Percentiles rank a stretch among this genome's conserved stretches.
phyloP scores from a whole-genome alignment of 2,329 filamentous ascomycete genomes.

The Fusarium heterosporum region DNA sequence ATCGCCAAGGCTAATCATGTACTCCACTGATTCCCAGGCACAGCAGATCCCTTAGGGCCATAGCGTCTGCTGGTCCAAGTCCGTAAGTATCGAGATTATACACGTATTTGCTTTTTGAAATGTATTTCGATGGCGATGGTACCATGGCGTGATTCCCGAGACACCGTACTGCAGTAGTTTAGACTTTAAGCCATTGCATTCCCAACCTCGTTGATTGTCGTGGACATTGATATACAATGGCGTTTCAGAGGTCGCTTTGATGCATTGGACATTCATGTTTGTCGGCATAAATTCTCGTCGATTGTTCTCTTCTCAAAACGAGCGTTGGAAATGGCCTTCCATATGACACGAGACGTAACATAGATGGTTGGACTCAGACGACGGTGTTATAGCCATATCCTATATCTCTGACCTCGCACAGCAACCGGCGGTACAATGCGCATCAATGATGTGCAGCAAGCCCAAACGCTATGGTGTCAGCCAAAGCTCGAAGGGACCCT shows the following conservation, averaged over 20 bases:
- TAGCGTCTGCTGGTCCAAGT: constrained; percentile 9
- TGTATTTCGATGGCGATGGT: not conserved
- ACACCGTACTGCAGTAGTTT: constrained; percentile 11
- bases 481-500: not conserved
- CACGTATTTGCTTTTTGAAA: too few relatives aligned
- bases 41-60: constrained; percentile 10
- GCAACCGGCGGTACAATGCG: constrained; percentile 32
- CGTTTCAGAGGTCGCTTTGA: constrained; percentile 24
- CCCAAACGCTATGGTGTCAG: constrained; percentile 40
- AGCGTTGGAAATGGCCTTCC: not conserved
- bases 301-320: constrained; percentile 13
- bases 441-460: constrained; percentile 48
- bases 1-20: constrained; percentile 26
- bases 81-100: not conserved
- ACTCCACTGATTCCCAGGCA: constrained; percentile 28
- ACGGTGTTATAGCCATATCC: constrained; percentile 16
- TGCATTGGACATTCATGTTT: constrained; percentile 13
- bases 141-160: not conserved
- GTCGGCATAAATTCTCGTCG: constrained; percentile 1
- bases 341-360: constrained; percentile 2
- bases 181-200: constrained; percentile 19
- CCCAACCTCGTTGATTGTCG: constrained; percentile 7
- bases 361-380: constrained; percentile 5
- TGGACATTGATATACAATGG: constrained; percentile 38
- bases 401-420: constrained; percentile 40